Evolutionary conservation across 2,329 filamentous ascomycete genomes (phyloP).

Genomic region (Pezizomycotina sp.): DNA sequence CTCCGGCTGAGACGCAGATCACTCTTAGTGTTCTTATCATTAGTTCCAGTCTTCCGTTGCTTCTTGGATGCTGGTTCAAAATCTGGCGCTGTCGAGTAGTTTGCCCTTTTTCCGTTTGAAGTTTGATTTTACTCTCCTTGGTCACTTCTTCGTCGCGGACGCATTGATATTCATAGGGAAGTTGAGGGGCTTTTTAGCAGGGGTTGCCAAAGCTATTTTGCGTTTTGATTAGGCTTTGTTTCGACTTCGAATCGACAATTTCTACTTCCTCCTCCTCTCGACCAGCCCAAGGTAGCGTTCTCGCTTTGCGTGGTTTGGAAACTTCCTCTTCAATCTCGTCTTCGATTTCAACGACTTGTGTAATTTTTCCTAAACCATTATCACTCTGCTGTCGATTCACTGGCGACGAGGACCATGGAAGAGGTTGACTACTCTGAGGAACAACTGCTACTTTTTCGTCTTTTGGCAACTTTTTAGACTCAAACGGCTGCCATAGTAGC

Average conservation of each 20-base stretch:
- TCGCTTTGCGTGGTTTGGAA: conserved; percentile 10
- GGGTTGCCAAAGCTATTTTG: conserved; percentile 1
- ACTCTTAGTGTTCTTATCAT: conserved; percentile 22
- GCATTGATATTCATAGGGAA: conserved; percentile 15
- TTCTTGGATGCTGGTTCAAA: conserved; percentile 2
- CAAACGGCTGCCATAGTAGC: conserved; percentile 24
- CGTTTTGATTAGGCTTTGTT: not conserved
- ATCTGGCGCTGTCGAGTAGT: conserved; percentile 11
- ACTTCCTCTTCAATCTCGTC: conserved; percentile 10
- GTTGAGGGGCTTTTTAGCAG: conserved; percentile 3
- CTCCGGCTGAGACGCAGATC: conserved; percentile 62
- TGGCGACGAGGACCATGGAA: conserved; percentile 61
- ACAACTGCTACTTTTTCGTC: conserved; percentile 24
- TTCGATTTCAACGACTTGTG: conserved; percentile 1
- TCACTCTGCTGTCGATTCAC: conserved; percentile 28
- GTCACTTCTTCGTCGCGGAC: conserved; percentile 12
- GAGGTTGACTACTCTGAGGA: conserved; percentile 38
- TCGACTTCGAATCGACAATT: not conserved
- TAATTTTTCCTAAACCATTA: conserved; percentile 23
- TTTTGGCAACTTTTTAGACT: conserved; percentile 23
- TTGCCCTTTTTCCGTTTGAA: conserved; percentile 7
- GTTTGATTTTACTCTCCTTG: no score
- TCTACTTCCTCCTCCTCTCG: not conserved
- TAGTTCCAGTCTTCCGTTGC: not conserved
- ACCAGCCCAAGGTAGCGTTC: conserved; percentile 6